Percentiles rank a stretch among this genome's conserved stretches.
Conservation (phyloP, 352 stramenopile genomes). For the Phytopythium boreale region DNA sequence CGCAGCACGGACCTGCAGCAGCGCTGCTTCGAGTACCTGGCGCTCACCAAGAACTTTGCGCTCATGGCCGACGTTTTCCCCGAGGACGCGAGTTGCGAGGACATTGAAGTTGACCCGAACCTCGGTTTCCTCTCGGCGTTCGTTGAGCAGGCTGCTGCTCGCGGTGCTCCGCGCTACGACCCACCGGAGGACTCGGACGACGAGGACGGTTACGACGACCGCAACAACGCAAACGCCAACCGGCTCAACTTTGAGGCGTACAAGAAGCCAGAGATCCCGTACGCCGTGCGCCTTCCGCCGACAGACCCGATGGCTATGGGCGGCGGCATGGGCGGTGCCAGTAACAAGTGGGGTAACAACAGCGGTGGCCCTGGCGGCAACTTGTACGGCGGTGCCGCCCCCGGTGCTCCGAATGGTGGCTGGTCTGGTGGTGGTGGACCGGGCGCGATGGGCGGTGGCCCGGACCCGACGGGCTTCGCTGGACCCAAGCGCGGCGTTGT, state of each 20-base stretch:
- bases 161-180: constrained; percentile 93
- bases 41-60: constrained; percentile 89
- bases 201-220: constrained; percentile 80
- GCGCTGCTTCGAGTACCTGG: constrained; percentile 98
- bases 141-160: constrained; percentile 90
- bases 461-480: constrained; percentile 41
- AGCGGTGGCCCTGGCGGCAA: constrained; percentile 8
- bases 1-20: constrained; percentile 97
- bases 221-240: constrained; percentile 46
- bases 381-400: constrained; percentile 7
- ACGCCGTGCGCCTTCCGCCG: constrained; percentile 69
- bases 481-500: constrained; percentile 46
- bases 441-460: constrained; percentile 11
- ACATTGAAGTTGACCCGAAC: constrained; percentile 95
- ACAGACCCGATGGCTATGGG: constrained; percentile 34
- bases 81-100: constrained; percentile 95
- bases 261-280: constrained; percentile 89
- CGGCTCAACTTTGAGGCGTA: constrained; percentile 87
- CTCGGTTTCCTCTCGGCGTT: constrained; percentile 95
- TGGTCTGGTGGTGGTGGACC: constrained; percentile 24
- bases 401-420: constrained; percentile 21
- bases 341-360: constrained; percentile 60
- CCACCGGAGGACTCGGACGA: constrained; percentile 96
- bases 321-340: constrained; percentile 26
- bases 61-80: constrained; percentile 93